Evolutionary conservation across 495 filamentous ascomycete genomes (phyloP).

Genomic region (Penicillium atrosanguineum): DNA sequence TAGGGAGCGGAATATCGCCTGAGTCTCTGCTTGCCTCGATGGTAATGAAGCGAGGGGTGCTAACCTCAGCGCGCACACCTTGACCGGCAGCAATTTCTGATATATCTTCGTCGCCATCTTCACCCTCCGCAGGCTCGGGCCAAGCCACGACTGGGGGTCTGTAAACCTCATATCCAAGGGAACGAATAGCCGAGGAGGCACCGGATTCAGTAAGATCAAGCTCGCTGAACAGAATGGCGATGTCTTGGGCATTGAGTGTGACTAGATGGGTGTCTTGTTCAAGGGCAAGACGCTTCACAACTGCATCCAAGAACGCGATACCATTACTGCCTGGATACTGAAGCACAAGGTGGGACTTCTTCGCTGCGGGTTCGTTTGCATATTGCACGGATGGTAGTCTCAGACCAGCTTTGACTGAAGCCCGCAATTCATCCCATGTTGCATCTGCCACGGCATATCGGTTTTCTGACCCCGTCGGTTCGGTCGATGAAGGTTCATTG

Average conservation of each 20-base stretch:
- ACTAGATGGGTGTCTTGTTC: constrained; percentile 72
- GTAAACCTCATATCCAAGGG: constrained; percentile 68
- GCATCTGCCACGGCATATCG: constrained; percentile 38
- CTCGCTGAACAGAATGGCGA: constrained; percentile 73
- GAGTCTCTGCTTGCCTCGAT: constrained; percentile 36
- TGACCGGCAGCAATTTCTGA: constrained; percentile 27
- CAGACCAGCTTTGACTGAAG: constrained; percentile 41
- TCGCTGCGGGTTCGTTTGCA: constrained; percentile 48
- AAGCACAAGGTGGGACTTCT: constrained; percentile 64
- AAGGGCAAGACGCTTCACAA: constrained; percentile 58
- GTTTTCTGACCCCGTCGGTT: constrained; percentile 13
- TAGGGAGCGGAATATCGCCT: constrained; percentile 37
- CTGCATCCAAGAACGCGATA: constrained; percentile 52
- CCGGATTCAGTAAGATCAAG: constrained; percentile 55
- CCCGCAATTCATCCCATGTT: constrained; percentile 40
- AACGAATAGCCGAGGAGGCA: constrained; percentile 42
- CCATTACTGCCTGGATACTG: constrained; percentile 61
- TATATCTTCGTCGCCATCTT: constrained; percentile 44
- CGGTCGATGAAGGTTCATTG: constrained; percentile 14
- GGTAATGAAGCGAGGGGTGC: constrained; percentile 36
- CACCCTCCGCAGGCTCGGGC: constrained; percentile 36
- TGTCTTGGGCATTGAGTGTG: constrained; percentile 71
- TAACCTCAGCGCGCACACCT: constrained; percentile 18
- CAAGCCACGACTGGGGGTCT: constrained; percentile 26
- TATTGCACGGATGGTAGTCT: constrained; percentile 40